Conservation (phyloP, 2,329 filamentous ascomycete species). For the Aureobasidium namibiae region DNA sequence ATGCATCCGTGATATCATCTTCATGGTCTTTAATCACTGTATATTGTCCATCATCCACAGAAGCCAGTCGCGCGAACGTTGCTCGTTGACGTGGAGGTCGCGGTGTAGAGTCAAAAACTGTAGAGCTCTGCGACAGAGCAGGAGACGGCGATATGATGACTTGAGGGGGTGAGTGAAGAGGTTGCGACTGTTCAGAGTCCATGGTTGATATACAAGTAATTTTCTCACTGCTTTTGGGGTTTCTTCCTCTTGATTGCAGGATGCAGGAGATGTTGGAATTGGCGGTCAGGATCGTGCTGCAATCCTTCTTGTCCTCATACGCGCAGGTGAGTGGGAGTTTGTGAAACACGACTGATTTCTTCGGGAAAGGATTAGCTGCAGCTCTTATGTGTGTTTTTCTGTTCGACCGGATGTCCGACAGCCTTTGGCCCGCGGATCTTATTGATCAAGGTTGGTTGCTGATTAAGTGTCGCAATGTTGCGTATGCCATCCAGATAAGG, state of each 20-base stretch:
- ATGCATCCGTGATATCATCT: slow-evolving; percentile 1
- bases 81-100: slow-evolving; percentile 4
- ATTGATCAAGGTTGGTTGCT: neutral
- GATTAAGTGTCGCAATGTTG: neutral
- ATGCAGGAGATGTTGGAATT: neutral
- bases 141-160: neutral
- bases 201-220: neutral
- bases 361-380: neutral
- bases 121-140: slow-evolving; percentile 1
- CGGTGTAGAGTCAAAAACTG: slow-evolving; percentile 1
- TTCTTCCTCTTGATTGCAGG: neutral
- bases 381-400: neutral
- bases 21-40: slow-evolving; percentile 7
- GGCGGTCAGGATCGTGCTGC: neutral
- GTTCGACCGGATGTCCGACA: neutral
- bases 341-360: neutral
- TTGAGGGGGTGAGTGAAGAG: neutral
- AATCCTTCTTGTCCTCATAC: neutral
- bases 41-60: slow-evolving; percentile 11
- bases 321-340: neutral
- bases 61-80: slow-evolving; percentile 10
- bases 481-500: no score
- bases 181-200: neutral
- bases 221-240: neutral
- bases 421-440: neutral